Evolutionary conservation across 2,329 filamentous ascomycete genomes (phyloP).

Genomic region (Botrytis deweyae): DNA sequence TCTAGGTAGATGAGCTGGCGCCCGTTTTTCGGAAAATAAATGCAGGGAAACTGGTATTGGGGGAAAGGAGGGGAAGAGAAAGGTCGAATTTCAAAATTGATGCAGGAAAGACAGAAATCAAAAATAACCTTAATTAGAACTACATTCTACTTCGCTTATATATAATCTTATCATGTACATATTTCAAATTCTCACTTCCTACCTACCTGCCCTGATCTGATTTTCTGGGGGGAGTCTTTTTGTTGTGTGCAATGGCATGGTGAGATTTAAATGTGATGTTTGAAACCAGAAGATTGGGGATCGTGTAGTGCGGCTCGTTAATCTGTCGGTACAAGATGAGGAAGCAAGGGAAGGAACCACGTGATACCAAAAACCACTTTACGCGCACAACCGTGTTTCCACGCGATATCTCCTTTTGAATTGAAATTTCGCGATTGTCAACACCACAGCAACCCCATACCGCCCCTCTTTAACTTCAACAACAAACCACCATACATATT

Average conservation of each 20-base stretch:
- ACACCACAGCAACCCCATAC: slow-evolving; percentile 11
- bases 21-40: neutral
- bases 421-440: slow-evolving; percentile 20
- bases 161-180: neutral
- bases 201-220: neutral
- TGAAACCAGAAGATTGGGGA: neutral
- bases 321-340: neutral
- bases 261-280: neutral
- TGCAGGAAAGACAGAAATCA: neutral
- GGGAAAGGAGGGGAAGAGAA: neutral
- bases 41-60: neutral
- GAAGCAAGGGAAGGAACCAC: neutral
- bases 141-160: neutral
- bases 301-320: neutral
- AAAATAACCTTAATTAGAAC: neutral
- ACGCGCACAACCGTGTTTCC: slow-evolving; percentile 11
- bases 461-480: neutral
- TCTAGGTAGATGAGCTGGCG: slow-evolving; percentile 4
- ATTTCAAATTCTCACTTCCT: neutral
- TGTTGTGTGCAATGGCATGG: neutral
- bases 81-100: neutral
- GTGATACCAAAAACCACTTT: slow-evolving; percentile 3
- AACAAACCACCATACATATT: slow-evolving; percentile 4
- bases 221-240: neutral
- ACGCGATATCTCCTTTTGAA: slow-evolving; percentile 17